phyloP scores from a whole-genome alignment of 768 basidiomycete species.

The Tricholoma furcatifolium region DNA sequence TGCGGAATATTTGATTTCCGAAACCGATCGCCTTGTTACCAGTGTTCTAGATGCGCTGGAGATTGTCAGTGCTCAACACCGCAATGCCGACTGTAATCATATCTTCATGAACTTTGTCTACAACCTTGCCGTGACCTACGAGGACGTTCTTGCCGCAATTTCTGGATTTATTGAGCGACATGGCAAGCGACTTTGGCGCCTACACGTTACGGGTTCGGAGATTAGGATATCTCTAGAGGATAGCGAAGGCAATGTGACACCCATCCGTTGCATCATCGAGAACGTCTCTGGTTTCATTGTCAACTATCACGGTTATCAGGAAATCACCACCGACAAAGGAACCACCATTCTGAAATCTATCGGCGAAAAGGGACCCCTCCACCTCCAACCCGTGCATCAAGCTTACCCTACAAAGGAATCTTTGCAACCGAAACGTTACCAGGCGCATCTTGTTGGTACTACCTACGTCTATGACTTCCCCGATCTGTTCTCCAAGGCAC shows the following conservation, averaged over 20 bases:
- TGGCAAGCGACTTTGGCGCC: conserved; percentile 96
- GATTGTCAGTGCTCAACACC: conserved; percentile 85
- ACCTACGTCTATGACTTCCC: conserved; percentile 99
- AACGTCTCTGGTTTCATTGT: conserved; percentile 99
- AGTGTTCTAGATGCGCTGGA: conserved; percentile 93
- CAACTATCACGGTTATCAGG: conserved; percentile 97
- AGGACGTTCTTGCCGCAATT: conserved; percentile 94
- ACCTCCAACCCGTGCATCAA: conserved; percentile 92
- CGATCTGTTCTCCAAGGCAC: conserved; percentile 95
- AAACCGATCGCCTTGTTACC: conserved; percentile 95
- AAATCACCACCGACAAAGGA: conserved; percentile 95
- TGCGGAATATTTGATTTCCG: conserved; percentile 97
- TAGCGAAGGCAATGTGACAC: conserved; percentile 89
- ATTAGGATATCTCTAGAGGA: conserved; percentile 96
- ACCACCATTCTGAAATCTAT: conserved; percentile 96
- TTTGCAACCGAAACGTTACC: conserved; percentile 97
- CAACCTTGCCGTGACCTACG: conserved; percentile 91
- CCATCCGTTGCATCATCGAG: conserved; percentile 97
- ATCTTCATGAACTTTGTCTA: conserved; percentile 99
- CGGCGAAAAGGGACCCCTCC: conserved; percentile 94
- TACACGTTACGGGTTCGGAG: conserved; percentile 97
- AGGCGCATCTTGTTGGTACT: conserved; percentile 96
- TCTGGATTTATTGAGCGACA: conserved; percentile 99
- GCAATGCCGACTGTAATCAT: conserved; percentile 96
- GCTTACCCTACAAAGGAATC: conserved; percentile 98